phyloP scores from a whole-genome alignment of 352 stramenopile species.

The Phytophthora cactorum region DNA sequence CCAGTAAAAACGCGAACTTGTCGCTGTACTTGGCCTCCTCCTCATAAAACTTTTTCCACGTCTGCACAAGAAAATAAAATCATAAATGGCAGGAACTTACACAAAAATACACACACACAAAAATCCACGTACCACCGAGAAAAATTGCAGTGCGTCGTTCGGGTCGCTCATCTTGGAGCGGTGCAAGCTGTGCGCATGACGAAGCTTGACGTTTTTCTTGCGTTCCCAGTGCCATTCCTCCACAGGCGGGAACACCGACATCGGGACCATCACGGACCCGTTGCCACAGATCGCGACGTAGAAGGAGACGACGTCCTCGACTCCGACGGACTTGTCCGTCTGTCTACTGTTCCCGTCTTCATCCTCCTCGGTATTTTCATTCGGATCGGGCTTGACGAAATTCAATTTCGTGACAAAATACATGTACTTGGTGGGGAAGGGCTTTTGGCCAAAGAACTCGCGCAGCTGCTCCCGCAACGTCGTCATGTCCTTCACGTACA shows the following conservation, averaged over 20 bases:
- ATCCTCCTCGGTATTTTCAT: conserved; percentile 43
- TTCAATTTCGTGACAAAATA: conserved; percentile 89
- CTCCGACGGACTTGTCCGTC: conserved; percentile 13
- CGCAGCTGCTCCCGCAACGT: conserved; percentile 65
- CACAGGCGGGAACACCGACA: conserved; percentile 83
- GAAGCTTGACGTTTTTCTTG: conserved; percentile 85
- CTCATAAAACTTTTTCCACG: conserved; percentile 91
- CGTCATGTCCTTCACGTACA: conserved; percentile 76
- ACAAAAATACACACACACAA: no score
- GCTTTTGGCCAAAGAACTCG: conserved; percentile 85
- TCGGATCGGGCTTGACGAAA: conserved; percentile 71
- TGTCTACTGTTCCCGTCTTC: conserved; percentile 24
- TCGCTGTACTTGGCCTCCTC: conserved; percentile 89
- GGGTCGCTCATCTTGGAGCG: conserved; percentile 74
- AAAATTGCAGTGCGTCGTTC: conserved; percentile 83
- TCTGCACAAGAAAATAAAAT: conserved; percentile 34
- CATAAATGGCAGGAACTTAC: not conserved
- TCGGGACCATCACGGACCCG: conserved; percentile 86
- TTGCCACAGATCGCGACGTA: conserved; percentile 89
- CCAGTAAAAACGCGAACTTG: conserved; percentile 83
- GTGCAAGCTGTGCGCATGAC: conserved; percentile 83
- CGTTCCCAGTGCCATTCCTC: conserved; percentile 87
- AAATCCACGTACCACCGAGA: conserved; percentile 59
- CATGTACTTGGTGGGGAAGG: conserved; percentile 84
- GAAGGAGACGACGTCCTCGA: conserved; percentile 78